Conservation (phyloP, 257 asterid genomes). For the Petrea volubilis region DNA sequence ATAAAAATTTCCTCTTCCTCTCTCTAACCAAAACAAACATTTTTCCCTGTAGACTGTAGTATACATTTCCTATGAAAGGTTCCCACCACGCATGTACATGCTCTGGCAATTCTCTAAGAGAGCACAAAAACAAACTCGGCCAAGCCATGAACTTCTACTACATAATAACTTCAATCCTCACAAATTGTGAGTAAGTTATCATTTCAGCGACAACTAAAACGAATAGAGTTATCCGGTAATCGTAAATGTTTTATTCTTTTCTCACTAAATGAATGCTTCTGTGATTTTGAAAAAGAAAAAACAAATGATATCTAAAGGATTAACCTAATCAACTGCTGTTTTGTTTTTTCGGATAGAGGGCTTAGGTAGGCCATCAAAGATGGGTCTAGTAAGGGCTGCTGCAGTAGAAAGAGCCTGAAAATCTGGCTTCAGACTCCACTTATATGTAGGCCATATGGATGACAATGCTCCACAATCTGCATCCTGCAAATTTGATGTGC, state of each 20-base stretch:
- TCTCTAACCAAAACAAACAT: conserved; percentile 27
- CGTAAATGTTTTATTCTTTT: conserved; percentile 29
- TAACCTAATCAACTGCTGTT: conserved; percentile 72
- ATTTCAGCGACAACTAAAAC: conserved; percentile 31
- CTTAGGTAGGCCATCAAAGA: conserved; percentile 75
- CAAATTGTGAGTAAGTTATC: conserved; percentile 20
- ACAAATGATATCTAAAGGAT: background rate
- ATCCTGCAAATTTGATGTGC: conserved; percentile 73
- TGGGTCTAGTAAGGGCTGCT: conserved; percentile 71
- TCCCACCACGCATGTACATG: conserved; percentile 26
- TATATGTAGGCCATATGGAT: conserved; percentile 67
- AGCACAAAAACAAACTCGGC: conserved; percentile 21
- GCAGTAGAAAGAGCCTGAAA: conserved; percentile 67
- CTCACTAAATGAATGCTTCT: conserved; percentile 28
- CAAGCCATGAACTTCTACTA: conserved; percentile 7
- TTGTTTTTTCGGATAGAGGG: conserved; percentile 62
- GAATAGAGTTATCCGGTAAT: conserved; percentile 19
- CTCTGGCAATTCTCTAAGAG: conserved; percentile 27
- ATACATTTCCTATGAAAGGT: conserved; percentile 42
- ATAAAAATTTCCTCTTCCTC: conserved; percentile 22
- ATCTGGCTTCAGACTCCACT: conserved; percentile 82
- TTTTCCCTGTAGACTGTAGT: conserved; percentile 45
- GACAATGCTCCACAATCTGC: conserved; percentile 52
- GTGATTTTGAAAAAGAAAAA: conserved; percentile 2
- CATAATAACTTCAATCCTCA: conserved; percentile 21